Percentiles rank a stretch among this genome's conserved stretches.
phyloP scores from a whole-genome alignment of 2,329 filamentous ascomycete genomes.

The Herpomyces periplanetae region DNA sequence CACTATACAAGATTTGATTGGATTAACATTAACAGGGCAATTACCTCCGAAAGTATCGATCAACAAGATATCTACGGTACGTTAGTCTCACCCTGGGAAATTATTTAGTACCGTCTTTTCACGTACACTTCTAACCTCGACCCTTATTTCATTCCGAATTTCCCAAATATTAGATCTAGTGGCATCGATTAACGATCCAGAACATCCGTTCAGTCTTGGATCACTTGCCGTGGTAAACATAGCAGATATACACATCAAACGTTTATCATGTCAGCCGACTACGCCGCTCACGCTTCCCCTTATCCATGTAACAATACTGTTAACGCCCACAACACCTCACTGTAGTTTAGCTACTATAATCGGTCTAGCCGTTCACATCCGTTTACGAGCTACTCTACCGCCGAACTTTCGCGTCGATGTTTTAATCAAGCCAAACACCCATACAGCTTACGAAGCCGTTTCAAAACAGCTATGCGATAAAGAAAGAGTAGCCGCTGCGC shows the following conservation, averaged over 20 bases:
- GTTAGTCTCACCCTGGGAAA: constrained; percentile 2
- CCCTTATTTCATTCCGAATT: constrained; percentile 3
- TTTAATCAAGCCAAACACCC: constrained; percentile 76
- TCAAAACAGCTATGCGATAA: constrained; percentile 92
- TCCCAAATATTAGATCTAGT: constrained; percentile 28
- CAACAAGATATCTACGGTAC: constrained; percentile 83
- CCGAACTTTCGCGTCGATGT: constrained; percentile 75
- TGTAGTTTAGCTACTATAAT: constrained; percentile 90
- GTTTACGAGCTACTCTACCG: constrained; percentile 58
- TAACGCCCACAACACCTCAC: constrained; percentile 86
- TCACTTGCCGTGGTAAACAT: constrained; percentile 80
- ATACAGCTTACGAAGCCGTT: constrained; percentile 69
- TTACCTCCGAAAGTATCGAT: constrained; percentile 43
- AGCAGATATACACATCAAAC: constrained; percentile 64
- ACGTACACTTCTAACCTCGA: constrained; percentile 1
- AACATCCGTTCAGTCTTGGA: constrained; percentile 73
- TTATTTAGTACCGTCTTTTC: neutral
- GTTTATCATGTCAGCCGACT: no score
- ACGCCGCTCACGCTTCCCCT: constrained; percentile 19
- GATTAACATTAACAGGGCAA: constrained; percentile 15
- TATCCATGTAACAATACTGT: constrained; percentile 39
- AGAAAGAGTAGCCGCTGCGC: constrained; percentile 65
- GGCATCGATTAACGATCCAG: constrained; percentile 69
- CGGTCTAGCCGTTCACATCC: constrained; percentile 58
- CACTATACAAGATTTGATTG: constrained; percentile 4